Percentiles rank a stretch among this genome's conserved stretches.
Evolutionary conservation across 768 basidiomycete genomes (phyloP).

Genomic region (Tylopilus sp.): DNA sequence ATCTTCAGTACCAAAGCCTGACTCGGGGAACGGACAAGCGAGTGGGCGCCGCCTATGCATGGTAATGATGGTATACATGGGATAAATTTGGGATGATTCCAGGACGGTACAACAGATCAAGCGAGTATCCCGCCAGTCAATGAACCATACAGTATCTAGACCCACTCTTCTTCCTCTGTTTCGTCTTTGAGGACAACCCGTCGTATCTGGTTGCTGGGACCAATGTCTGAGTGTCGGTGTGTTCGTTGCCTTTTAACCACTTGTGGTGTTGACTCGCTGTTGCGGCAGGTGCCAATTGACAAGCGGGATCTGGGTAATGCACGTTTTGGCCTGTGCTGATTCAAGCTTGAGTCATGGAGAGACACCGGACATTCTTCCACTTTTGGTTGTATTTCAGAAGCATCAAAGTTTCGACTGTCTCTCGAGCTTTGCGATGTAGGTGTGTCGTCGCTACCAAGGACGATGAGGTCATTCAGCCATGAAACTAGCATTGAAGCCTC

Average conservation of each 20-base stretch:
- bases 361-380: conserved; percentile 18
- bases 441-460: conserved; percentile 6
- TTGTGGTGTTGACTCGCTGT: conserved; percentile 4
- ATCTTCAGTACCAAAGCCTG: too few species aligned
- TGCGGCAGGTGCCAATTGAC: conserved; percentile 1
- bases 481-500: not conserved
- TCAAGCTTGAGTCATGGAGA: conserved; percentile 10
- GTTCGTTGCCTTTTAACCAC: conserved; percentile 25
- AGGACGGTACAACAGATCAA: too few species aligned
- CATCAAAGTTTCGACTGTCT: conserved; percentile 11
- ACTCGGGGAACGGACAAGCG: too few species aligned
- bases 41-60: too few species aligned
- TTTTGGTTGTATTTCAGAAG: conserved; percentile 18
- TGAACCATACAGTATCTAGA: too few species aligned
- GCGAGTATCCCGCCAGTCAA: too few species aligned
- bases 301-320: conserved; percentile 25
- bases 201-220: too few species aligned
- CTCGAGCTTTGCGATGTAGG: conserved; percentile 6
- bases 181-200: conserved; percentile 6
- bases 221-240: conserved; percentile 15
- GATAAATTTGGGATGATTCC: too few species aligned
- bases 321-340: conserved; percentile 23
- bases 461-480: not conserved
- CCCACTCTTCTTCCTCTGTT: conserved; percentile 17
- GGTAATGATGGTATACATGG: too few species aligned